phyloP scores from a whole-genome alignment of 2,329 filamentous ascomycete species.

The Uncinocarpus reesii region DNA sequence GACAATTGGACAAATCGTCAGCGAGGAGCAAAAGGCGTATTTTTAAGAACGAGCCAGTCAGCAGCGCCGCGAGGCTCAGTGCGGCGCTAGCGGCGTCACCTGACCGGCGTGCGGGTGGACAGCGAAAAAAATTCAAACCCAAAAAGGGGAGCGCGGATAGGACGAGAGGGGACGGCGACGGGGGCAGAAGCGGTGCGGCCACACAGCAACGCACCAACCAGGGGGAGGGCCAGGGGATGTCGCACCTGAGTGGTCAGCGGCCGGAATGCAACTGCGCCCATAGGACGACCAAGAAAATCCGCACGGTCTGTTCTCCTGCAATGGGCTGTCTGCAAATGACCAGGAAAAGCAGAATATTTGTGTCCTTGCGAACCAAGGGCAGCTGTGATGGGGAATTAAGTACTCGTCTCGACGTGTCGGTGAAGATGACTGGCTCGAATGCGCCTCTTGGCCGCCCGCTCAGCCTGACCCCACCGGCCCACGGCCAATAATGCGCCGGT shows the following conservation, averaged over 20 bases:
- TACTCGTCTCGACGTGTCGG: constrained; percentile 5
- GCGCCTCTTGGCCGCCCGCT: constrained; percentile 5
- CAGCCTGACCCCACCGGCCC: constrained; percentile 3
- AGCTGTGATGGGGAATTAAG: constrained; percentile 9
- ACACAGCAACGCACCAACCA: constrained; percentile 5
- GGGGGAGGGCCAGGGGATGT: not conserved
- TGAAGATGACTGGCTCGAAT: constrained; percentile 11
- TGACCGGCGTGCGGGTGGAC: constrained; percentile 8
- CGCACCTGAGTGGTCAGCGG: constrained; percentile 7
- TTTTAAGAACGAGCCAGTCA: constrained; percentile 12
- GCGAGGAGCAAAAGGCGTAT: constrained; percentile 1
- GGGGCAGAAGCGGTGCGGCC: too few species aligned
- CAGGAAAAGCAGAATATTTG: not conserved
- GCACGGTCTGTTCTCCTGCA: too few species aligned
- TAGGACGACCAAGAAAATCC: too few species aligned
- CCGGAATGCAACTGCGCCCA: not conserved
- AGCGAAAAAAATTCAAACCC: constrained; percentile 4
- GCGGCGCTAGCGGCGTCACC: not conserved
- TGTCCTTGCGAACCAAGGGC: constrained; percentile 9
- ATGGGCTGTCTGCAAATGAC: not conserved
- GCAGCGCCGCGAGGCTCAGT: not conserved
- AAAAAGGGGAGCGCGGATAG: constrained; percentile 3
- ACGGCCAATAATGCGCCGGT: not conserved
- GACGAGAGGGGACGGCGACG: not conserved
- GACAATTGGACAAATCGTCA: constrained; percentile 8